A percentile compares a stretch with the other conserved stretches of the same genome.
phyloP scores from a whole-genome alignment of 1,139 yeast genomes.

The Debaryomyces fabryi region DNA sequence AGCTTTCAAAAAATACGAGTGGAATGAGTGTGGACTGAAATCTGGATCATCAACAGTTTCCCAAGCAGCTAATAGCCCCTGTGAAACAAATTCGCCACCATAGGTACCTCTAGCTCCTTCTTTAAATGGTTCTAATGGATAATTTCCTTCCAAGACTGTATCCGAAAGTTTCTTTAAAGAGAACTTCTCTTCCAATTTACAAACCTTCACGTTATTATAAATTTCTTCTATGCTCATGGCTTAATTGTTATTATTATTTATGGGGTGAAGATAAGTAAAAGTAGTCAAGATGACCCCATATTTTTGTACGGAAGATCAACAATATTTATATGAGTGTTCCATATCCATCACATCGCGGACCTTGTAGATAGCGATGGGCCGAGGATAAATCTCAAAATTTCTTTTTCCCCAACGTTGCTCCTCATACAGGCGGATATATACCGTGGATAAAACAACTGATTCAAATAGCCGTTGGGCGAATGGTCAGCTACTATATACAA shows the following conservation, averaged over 20 bases:
- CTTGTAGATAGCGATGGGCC: not conserved
- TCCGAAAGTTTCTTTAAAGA: constrained; percentile 14
- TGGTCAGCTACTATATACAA: not conserved
- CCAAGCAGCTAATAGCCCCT: constrained; percentile 42
- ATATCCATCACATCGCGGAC: not conserved
- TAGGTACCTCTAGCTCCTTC: constrained; percentile 40
- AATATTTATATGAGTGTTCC: not conserved
- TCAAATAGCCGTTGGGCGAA: not conserved
- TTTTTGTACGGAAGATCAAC: not conserved
- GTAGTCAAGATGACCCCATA: not conserved
- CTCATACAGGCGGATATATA: not conserved
- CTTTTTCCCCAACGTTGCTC: not conserved
- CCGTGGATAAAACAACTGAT: not conserved
- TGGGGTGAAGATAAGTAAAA: not conserved
- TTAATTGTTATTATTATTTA: not conserved
- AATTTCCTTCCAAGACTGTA: constrained; percentile 28
- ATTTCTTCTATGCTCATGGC: constrained; percentile 17
- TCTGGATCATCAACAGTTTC: constrained; percentile 30
- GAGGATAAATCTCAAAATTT: constrained; percentile 1
- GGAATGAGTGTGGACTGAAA: constrained; percentile 44
- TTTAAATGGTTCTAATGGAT: constrained; percentile 39
- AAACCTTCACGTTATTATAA: constrained; percentile 19
- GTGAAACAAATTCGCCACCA: constrained; percentile 46
- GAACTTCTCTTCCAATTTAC: constrained; percentile 29
- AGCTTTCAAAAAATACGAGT: constrained; percentile 44